phyloP scores from a whole-genome alignment of 2,329 filamentous ascomycete genomes.

The Lachnellula hyalina region DNA sequence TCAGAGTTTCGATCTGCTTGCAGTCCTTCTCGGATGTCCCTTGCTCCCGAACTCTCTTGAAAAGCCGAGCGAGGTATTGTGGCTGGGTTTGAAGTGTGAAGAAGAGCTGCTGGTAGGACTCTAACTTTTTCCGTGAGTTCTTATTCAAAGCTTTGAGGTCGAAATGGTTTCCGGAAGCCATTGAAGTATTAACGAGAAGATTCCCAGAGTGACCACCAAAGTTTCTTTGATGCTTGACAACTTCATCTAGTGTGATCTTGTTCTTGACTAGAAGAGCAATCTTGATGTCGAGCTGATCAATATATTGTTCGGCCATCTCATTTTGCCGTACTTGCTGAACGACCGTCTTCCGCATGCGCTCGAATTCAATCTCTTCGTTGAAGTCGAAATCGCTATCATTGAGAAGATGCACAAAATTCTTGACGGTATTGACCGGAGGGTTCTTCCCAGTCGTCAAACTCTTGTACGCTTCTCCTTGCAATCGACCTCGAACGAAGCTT shows the following conservation, averaged over 20 bases:
- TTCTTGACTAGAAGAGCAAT: slow-evolving; percentile 98
- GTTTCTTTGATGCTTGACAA: slow-evolving; percentile 93
- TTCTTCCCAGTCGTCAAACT: slow-evolving; percentile 94
- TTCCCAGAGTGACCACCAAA: slow-evolving; percentile 85
- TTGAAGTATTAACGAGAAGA: slow-evolving; percentile 81
- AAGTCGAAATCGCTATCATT: slow-evolving; percentile 99
- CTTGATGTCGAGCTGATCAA: slow-evolving; percentile 97
- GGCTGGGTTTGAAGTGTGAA: slow-evolving; percentile 96
- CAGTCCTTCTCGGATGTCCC: slow-evolving; percentile 86
- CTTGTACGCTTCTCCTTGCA: slow-evolving; percentile 97
- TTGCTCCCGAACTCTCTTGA: slow-evolving; percentile 76
- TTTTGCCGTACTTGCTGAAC: slow-evolving; percentile 97
- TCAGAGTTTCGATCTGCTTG: slow-evolving; percentile 85
- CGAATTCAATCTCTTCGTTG: slow-evolving; percentile 96
- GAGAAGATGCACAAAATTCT: slow-evolving; percentile 94
- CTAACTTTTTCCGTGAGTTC: slow-evolving; percentile 88
- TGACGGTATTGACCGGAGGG: slow-evolving; percentile 91
- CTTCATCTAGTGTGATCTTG: slow-evolving; percentile 97
- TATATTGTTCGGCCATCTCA: slow-evolving; percentile 95
- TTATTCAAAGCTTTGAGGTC: slow-evolving; percentile 98
- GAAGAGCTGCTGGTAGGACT: slow-evolving; percentile 95
- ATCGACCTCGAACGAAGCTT: slow-evolving; percentile 89
- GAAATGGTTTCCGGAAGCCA: slow-evolving; percentile 84
- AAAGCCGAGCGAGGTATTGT: slow-evolving; percentile 85
- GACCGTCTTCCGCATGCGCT: slow-evolving; percentile 88